Evolutionary conservation across 1,284 basidiomycete species (phyloP).

Genomic region (Ceratobasidium sp.): DNA sequence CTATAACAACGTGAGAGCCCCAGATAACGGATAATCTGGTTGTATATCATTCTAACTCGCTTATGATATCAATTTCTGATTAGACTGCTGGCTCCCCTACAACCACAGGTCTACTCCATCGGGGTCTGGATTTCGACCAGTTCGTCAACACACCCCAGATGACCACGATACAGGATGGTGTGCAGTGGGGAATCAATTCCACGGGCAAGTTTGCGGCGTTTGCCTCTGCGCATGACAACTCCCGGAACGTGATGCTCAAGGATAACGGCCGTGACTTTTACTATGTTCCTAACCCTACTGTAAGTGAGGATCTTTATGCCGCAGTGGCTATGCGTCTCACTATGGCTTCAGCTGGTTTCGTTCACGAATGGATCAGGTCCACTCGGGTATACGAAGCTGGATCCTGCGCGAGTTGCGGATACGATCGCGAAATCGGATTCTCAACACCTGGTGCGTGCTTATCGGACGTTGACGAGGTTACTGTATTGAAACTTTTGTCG

Average conservation of each 20-base stretch:
- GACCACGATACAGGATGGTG: constrained; percentile 1
- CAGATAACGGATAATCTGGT: no score
- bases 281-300: constrained; percentile 38
- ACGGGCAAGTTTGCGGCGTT: constrained; percentile 37
- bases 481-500: neutral
- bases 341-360: constrained; percentile 18
- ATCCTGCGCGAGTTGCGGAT: constrained; percentile 23
- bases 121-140: constrained; percentile 22
- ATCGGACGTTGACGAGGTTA: neutral
- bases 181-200: constrained; percentile 31
- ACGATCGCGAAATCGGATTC: constrained; percentile 29
- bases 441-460: constrained; percentile 28
- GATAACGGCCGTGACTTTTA: constrained; percentile 38
- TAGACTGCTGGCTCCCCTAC: constrained; percentile 27
- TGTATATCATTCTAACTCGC: neutral
- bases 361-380: constrained; percentile 37
- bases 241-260: constrained; percentile 29
- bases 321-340: neutral
- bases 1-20: constrained; percentile 26
- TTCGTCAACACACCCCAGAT: constrained; percentile 2
- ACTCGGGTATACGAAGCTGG: constrained; percentile 35
- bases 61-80: neutral
- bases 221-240: constrained; percentile 28
- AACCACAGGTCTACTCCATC: constrained; percentile 11
- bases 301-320: neutral